phyloP scores from a whole-genome alignment of 441 rosid species.

The Biscutella auriculata region DNA sequence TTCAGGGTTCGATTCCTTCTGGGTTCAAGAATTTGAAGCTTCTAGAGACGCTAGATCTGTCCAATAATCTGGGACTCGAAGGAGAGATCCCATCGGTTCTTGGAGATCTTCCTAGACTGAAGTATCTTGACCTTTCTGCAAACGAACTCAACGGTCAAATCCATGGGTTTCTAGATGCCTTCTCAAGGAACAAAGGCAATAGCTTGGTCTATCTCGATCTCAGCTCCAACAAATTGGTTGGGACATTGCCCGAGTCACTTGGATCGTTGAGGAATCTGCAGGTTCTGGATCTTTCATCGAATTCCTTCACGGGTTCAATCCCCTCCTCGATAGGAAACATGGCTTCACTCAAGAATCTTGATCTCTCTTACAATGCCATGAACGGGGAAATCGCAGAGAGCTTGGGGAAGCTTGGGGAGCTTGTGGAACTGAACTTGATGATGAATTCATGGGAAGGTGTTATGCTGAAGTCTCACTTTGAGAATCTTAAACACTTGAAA shows the following conservation, averaged over 20 bases:
- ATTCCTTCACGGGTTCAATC: conserved; percentile 26
- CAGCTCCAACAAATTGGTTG: conserved; percentile 21
- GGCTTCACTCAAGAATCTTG: conserved; percentile 18
- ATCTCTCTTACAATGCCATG: conserved; percentile 24
- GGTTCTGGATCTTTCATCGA: conserved; percentile 20
- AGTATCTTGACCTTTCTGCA: conserved; percentile 25
- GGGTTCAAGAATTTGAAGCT: conserved; percentile 4
- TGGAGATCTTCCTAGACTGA: conserved; percentile 12
- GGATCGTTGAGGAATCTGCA: conserved; percentile 26
- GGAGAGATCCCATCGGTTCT: conserved; percentile 25
- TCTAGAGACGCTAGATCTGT: conserved; percentile 24
- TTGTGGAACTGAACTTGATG: conserved; percentile 23
- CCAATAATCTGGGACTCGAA: conserved; percentile 18
- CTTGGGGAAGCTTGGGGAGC: conserved; percentile 26
- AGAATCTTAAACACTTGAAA: conserved; percentile 24
- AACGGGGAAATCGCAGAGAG: conserved; percentile 26
- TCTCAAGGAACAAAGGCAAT: conserved; percentile 16
- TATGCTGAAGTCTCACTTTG: conserved; percentile 27
- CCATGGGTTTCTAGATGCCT: conserved; percentile 21
- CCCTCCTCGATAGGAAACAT: conserved; percentile 27
- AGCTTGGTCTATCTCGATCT: conserved; percentile 25
- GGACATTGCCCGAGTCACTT: conserved; percentile 26
- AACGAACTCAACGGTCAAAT: conserved; percentile 22
- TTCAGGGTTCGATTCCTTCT: conserved; percentile 26
- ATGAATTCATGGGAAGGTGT: conserved; percentile 26